Conservation (phyloP, 768 basidiomycete species). For the Lactarius pseudohatsudake region DNA sequence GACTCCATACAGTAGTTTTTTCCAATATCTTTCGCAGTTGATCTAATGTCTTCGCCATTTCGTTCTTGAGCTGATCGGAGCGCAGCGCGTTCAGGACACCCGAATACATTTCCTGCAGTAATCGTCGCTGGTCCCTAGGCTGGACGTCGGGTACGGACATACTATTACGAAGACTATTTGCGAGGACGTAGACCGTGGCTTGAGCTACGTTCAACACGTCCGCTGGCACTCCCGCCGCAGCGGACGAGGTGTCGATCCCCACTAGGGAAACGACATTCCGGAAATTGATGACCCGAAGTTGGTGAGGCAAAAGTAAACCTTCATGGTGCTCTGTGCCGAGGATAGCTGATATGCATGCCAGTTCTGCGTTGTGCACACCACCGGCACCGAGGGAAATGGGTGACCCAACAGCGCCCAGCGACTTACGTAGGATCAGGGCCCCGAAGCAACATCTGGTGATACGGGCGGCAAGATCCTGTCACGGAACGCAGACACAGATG, state of each 20-base stretch:
- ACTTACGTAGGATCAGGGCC: background rate
- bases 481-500: too few relatives aligned
- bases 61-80: background rate
- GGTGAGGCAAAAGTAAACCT: background rate
- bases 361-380: background rate
- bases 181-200: background rate
- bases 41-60: background rate
- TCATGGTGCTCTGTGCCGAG: background rate
- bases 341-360: background rate
- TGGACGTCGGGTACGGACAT: fast-evolving
- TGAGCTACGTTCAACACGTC: background rate
- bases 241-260: background rate
- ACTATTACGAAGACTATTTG: background rate
- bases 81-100: background rate
- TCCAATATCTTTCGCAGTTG: background rate
- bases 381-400: background rate
- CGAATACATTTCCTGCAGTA: background rate
- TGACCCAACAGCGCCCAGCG: background rate
- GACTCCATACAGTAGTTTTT: background rate
- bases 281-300: background rate
- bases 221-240: background rate
- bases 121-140: background rate
- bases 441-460: background rate
- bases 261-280: background rate
- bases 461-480: background rate